Evolutionary conservation across 495 filamentous ascomycete genomes (phyloP), one percentile per base, ranked within the genome.

Genomic region (Mycothermus thermophilus): DNA sequence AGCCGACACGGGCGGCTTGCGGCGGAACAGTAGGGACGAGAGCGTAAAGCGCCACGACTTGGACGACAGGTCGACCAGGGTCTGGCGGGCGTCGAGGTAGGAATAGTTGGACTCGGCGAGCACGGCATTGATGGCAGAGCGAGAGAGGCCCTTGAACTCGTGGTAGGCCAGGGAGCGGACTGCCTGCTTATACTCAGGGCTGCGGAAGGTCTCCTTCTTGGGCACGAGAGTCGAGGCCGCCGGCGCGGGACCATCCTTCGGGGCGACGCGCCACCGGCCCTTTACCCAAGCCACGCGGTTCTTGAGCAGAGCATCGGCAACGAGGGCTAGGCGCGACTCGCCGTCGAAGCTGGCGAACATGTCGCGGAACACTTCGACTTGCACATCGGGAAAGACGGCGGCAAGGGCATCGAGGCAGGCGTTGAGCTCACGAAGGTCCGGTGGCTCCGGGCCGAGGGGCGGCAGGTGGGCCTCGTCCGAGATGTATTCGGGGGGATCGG

Each of bases 301-400:
- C 48, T 85, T 82, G 18, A 95, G 59, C 25, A 97, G 61, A 42
- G 78, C 73, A 43, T 95, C 85, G 4, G 85, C 83, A 22, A 87
- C 81, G 25, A 97, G 70, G 27, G 88, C 75, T 2, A 95, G 57
- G 46, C 83, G 62, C 44, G 86, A 94, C 44, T 87, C 72, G 26
- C 80, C 80, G 43, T 80, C 77, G 54, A 93, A 82, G 39, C 67
- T 82, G 17, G 67, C 59, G 22, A 97, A 71, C 66, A 95, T 74
- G 52, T 93, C 86, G 9, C 90, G 75, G 46, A 97, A 86, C n/a
- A 93, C 87, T 35, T 93, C 84, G 38, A 88, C 64, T 36, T 82
- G 77, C 15, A 93, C 65, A 55, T 93, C 77, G 5, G 90, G 90
- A 44, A 97, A 97, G 2, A 94, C 65, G 5, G 67, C 69, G 3